These are phyloP conservation scores for Cryphonectria radicalis DNA, from an alignment of 2,329 filamentous ascomycete species.

Conservation along the genomic window DNA sequence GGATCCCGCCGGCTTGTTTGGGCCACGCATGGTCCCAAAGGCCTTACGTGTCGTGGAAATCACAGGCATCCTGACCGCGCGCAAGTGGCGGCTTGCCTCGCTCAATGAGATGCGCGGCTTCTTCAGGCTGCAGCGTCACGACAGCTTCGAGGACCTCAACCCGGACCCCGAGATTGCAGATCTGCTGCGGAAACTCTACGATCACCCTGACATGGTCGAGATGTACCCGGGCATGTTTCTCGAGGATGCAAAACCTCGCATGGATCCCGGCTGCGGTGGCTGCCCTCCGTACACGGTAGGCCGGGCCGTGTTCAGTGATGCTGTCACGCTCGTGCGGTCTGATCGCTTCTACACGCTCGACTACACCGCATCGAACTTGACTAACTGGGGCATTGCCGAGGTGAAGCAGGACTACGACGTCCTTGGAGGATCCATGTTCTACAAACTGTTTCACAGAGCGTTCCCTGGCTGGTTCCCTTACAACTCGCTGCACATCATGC, in stretches of 20 bases:
- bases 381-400: conserved; percentile 50
- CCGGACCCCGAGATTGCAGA: conserved; percentile 58
- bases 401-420: conserved; percentile 43
- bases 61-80: conserved; percentile 64
- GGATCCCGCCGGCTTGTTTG: conserved; percentile 63
- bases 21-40: conserved; percentile 61
- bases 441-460: conserved; percentile 51
- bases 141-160: conserved; percentile 63
- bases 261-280: conserved; percentile 56
- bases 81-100: conserved; percentile 64
- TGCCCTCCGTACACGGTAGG: conserved; percentile 58
- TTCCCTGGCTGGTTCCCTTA: conserved; percentile 49
- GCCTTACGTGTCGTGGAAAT: conserved; percentile 65
- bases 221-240: conserved; percentile 70
- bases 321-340: conserved; percentile 60
- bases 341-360: conserved; percentile 63
- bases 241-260: conserved; percentile 59
- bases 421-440: conserved; percentile 48
- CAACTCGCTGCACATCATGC: conserved; percentile 47
- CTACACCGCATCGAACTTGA: conserved; percentile 47
- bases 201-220: conserved; percentile 68
- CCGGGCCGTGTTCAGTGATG: conserved; percentile 62
- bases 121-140: conserved; percentile 61
- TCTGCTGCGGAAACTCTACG: conserved; percentile 62
- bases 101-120: conserved; percentile 69